Evolutionary conservation across 2,329 filamentous ascomycete species (phyloP), one percentile per base, ranked within the genome.

Genomic region (Thelonectria rubi): DNA sequence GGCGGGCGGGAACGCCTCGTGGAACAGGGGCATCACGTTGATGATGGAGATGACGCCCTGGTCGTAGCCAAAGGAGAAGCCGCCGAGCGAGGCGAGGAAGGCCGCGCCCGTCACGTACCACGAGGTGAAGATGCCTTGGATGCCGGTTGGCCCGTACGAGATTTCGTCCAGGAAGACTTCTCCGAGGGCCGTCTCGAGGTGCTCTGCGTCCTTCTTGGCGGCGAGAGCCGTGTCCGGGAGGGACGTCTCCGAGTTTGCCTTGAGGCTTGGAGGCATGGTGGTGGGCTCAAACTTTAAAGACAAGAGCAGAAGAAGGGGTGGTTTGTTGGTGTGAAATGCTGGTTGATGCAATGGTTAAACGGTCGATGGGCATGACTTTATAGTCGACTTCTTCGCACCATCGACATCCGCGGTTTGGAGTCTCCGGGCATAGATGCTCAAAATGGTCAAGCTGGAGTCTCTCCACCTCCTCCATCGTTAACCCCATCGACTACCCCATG

Each of bases 1-100:
- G 6, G 70, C 69, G 5, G 71, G 70, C 15, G 77, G 76, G 63
- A 78, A 80, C 4, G 66, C 70, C 1, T 66, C 60, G 20, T 79
- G 73, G 62, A 82, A 82, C 55, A 80, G 76, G 0, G 73, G 70
- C 76, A 81, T 81, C 15, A 79, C 76, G 17, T 79, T 75, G 64
- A 81, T 79, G 56, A 81, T 70, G 17, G 71, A 75, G 34, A 78
- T 76, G 21, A 76, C 66, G 58, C 73, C 64, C 59, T 74, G 62
- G 56, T 76, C 79, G 53, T 65, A 58, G 76, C 79, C 30, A 80
- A 69, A 65, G 15, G 55, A 60, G 45, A 64, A 62, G 32, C 62
- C 62, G 1, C 60, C 64, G 18, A 63, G 30, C 2, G 76, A 78
- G 2, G 79, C 79, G 11, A 81, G 69, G n/a, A 81, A 71, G 1